Conservation (phyloP, 2,329 filamentous ascomycete genomes). For the Aspergillus sp. region DNA sequence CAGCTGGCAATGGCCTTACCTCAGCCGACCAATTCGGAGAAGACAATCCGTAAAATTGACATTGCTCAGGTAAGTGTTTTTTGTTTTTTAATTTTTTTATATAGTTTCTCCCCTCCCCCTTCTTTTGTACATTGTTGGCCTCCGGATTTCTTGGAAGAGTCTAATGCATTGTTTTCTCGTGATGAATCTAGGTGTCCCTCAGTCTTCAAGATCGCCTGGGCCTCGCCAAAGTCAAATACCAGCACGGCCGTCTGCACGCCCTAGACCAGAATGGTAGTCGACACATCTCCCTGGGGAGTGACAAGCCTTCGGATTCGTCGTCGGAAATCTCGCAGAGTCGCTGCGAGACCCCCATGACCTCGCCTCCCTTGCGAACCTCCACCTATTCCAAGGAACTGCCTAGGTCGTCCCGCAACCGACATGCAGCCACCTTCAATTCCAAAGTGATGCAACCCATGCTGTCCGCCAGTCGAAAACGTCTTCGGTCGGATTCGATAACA, state of each 20-base stretch:
- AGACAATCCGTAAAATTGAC: slow-evolving; percentile 43
- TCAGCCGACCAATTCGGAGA: slow-evolving; percentile 35
- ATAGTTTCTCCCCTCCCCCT: background rate
- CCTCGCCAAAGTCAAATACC: slow-evolving; percentile 94
- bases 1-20: slow-evolving; percentile 30
- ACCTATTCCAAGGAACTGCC: slow-evolving; percentile 82
- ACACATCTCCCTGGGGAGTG: slow-evolving; percentile 63
- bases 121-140: background rate
- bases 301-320: slow-evolving; percentile 82
- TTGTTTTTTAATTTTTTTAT: too few relatives aligned
- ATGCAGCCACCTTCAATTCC: slow-evolving; percentile 46
- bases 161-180: background rate
- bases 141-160: background rate
- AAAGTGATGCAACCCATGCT: slow-evolving; percentile 44
- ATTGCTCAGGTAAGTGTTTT: slow-evolving; percentile 38
- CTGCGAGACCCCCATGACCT: slow-evolving; percentile 61
- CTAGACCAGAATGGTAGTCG: slow-evolving; percentile 69
- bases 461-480: slow-evolving; percentile 63
- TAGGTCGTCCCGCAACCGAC: slow-evolving; percentile 49
- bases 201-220: slow-evolving; percentile 91
- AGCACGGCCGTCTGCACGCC: slow-evolving; percentile 90
- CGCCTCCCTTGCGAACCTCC: slow-evolving; percentile 78
- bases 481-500: slow-evolving; percentile 62
- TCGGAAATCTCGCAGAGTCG: slow-evolving; percentile 71
- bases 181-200: slow-evolving; percentile 74